phyloP scores from a whole-genome alignment of 768 basidiomycete genomes.

The Clathrus columnatus region DNA sequence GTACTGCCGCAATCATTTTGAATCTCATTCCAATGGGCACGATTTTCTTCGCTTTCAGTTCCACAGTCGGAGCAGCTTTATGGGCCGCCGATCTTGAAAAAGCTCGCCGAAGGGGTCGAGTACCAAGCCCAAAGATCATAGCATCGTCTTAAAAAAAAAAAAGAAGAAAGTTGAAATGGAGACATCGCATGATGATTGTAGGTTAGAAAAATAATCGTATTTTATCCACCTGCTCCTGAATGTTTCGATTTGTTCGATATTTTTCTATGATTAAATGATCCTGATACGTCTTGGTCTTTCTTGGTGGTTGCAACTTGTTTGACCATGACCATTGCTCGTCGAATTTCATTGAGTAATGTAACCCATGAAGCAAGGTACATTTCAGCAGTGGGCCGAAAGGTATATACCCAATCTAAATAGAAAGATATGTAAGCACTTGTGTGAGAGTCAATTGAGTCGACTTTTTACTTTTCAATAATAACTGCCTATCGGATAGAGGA shows the following conservation, averaged over 20 bases:
- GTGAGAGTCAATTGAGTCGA: no score
- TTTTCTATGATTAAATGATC: not conserved
- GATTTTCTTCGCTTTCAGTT: slow-evolving; percentile 52
- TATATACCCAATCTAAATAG: slow-evolving; percentile 6
- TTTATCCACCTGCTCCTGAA: no score
- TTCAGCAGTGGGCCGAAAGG: slow-evolving; percentile 3
- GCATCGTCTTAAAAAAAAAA: not conserved
- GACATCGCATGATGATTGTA: not conserved
- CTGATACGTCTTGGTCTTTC: not conserved
- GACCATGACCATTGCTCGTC: not conserved
- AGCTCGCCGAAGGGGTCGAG: not conserved
- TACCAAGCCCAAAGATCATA: not conserved
- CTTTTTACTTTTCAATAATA: no score
- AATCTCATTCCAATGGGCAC: slow-evolving; percentile 54
- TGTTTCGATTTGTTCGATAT: no score
- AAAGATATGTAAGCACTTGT: not conserved
- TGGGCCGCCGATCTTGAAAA: slow-evolving; percentile 65
- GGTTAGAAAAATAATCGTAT: no score
- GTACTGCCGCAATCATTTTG: slow-evolving; percentile 47
- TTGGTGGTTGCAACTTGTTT: not conserved
- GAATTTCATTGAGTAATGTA: not conserved
- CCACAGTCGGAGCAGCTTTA: slow-evolving; percentile 60
- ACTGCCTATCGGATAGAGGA: no score
- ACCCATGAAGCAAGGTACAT: not conserved
- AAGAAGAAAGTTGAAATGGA: not conserved